Conservation (phyloP, 1,284 basidiomycete species). For the Salmacisia buchloeana region DNA sequence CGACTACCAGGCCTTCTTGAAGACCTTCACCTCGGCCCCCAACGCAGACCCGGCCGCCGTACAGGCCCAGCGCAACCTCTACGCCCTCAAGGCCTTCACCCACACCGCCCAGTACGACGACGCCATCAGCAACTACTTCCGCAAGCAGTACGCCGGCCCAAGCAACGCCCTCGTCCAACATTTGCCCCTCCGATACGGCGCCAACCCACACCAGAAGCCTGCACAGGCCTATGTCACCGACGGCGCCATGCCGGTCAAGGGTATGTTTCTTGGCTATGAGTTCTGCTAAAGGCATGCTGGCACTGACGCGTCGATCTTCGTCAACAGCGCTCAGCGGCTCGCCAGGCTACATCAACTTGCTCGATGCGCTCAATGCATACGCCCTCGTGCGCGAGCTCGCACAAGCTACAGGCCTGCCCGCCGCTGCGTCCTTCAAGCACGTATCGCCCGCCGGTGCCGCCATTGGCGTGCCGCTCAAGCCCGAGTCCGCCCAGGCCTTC, state of each 20-base stretch:
- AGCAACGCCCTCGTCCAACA: constrained; percentile 56
- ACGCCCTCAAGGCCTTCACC: constrained; percentile 96
- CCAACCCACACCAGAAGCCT: constrained; percentile 97
- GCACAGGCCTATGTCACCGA: constrained; percentile 91
- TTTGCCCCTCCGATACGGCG: constrained; percentile 84
- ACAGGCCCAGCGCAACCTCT: constrained; percentile 68
- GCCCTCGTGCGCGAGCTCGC: constrained; percentile 92
- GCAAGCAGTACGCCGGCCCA: constrained; percentile 82
- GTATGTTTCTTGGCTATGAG: constrained; percentile 53
- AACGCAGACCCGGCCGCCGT: constrained; percentile 15
- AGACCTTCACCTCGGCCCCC: constrained; percentile 59
- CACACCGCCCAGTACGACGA: constrained; percentile 91
- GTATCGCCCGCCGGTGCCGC: constrained; percentile 96
- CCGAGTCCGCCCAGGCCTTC: constrained; percentile 86
- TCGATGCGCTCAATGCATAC: constrained; percentile 95
- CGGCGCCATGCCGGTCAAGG: constrained; percentile 88
- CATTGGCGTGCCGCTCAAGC: constrained; percentile 61
- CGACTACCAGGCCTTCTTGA: constrained; percentile 82
- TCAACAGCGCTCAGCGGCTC: constrained; percentile 76
- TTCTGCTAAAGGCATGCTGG: neutral
- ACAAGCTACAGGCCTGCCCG: constrained; percentile 71
- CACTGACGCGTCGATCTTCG: neutral
- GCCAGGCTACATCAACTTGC: constrained; percentile 98
- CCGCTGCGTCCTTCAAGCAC: constrained; percentile 98
- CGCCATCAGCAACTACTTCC: constrained; percentile 93